Base-by-base conservation (phyloP, 345 rosid genomes). In the Carallia pectinifolia region DNA sequence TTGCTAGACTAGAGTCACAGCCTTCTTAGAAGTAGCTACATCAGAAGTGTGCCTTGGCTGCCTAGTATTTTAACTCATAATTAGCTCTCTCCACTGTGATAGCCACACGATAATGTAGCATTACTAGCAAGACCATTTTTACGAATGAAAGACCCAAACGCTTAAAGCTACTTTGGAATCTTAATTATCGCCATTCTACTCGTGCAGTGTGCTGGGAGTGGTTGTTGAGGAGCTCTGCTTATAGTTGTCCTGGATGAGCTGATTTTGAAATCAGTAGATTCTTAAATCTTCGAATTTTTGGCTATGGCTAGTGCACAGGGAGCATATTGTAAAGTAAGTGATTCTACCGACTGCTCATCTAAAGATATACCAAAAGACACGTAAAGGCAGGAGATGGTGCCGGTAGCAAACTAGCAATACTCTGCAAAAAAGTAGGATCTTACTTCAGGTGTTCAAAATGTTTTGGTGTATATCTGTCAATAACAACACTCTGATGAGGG, bases 271-370 rank as follows among this genome's bases (percentile, higher is more conserved):
- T 69, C 17, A 64, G 74, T 67, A 73, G 76, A 69, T 70, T 72
- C 77, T 81, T 68, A 53, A 15, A 79, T 74, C 69, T 66, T 70
- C 71, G 75, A 69, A 61, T 7, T 64, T 75, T 79, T 68, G 27
- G 62, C 73, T 68, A 78, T 75, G 81, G 62, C 75, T 76, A 66
- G 76, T 50, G 74, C 66, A 53, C 74, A 70, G 38, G 80, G 84
- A 79, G 88, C 87, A 81, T 78, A 83, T 68, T 83, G 87, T 82
- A 82, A 81, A 90, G 80, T 44, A 74, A 76, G 64, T 61, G 83
- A 78, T 84, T 82, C 79, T 71, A 73, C 79, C 13, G 29, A 34
- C 70, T 64, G 66, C 75, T 58, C 64, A 63, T 70, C 69, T 29
- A 65, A 23, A 73, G 75, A 73, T 78, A 58, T 67, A 54, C 72